These are phyloP conservation scores for Lepidopterella palustris DNA, from an alignment of 495 filamentous ascomycete genomes.

Conservation along the genomic window DNA sequence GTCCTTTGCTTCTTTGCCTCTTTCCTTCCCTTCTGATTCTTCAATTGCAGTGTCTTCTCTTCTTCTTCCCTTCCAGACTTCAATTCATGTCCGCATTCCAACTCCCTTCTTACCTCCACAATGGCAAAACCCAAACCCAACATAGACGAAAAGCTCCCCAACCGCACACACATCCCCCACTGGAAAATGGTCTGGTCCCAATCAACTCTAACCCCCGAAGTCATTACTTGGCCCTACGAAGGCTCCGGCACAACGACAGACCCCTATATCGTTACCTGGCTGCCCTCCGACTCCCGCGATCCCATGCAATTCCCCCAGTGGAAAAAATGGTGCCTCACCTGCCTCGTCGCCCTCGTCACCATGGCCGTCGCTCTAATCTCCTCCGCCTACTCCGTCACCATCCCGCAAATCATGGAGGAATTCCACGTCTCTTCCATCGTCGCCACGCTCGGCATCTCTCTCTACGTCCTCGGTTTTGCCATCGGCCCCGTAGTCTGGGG, in stretches of 20 bases:
- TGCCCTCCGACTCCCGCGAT: slow-evolving; percentile 64
- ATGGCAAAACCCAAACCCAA: slow-evolving; percentile 19
- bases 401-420: slow-evolving; percentile 26
- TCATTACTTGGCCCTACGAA: slow-evolving; percentile 53
- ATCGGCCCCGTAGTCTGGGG: slow-evolving; percentile 40
- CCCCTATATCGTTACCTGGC: slow-evolving; percentile 68
- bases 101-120: too few relatives aligned
- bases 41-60: too few relatives aligned
- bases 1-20: too few relatives aligned
- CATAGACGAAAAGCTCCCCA: slow-evolving; percentile 28
- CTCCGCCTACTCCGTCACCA: slow-evolving; percentile 58
- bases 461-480: slow-evolving; percentile 51
- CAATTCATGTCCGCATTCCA: too few relatives aligned
- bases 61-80: too few relatives aligned
- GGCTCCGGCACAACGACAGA: slow-evolving; percentile 68
- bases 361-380: slow-evolving; percentile 71
- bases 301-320: slow-evolving; percentile 55
- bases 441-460: slow-evolving; percentile 41
- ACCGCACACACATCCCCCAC: slow-evolving; percentile 24
- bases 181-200: slow-evolving; percentile 45
- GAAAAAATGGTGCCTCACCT: slow-evolving; percentile 67
- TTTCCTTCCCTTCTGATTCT: too few relatives aligned
- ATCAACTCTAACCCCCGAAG: slow-evolving; percentile 48
- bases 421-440: slow-evolving; percentile 31
- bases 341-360: slow-evolving; percentile 58